These are phyloP conservation scores for Lentinula raphanica DNA, from an alignment of 768 basidiomycete genomes.

Conservation along the genomic window DNA sequence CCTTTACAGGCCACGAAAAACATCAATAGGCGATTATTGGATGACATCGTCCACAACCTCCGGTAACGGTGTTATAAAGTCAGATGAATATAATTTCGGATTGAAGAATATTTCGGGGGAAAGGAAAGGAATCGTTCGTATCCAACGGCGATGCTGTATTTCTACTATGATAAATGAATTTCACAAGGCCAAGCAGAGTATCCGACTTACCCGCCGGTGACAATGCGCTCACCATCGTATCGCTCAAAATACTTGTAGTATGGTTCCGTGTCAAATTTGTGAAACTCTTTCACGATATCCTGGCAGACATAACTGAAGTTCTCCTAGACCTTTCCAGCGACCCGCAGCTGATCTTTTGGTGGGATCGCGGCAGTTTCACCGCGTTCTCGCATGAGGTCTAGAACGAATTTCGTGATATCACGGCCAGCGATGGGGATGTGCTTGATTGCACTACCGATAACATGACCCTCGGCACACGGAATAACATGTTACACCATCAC, in stretches of 20 bases:
- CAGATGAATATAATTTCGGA: slow-evolving; percentile 96
- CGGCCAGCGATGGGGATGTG: slow-evolving; percentile 98
- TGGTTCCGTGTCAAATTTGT: slow-evolving; percentile 96
- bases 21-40: slow-evolving; percentile 93
- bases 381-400: slow-evolving; percentile 92
- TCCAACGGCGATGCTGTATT: slow-evolving; percentile 91
- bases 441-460: slow-evolving; percentile 98
- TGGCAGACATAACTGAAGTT: slow-evolving; percentile 98
- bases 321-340: slow-evolving; percentile 95
- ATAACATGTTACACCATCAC: slow-evolving; percentile 99
- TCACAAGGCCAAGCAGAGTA: neutral
- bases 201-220: slow-evolving; percentile 75
- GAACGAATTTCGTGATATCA: slow-evolving; percentile 94
- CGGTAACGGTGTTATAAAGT: slow-evolving; percentile 94
- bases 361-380: slow-evolving; percentile 89
- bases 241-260: slow-evolving; percentile 92
- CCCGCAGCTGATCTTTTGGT: slow-evolving; percentile 87
- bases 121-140: slow-evolving; percentile 98
- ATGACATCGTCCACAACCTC: slow-evolving; percentile 96
- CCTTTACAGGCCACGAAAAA: slow-evolving; percentile 96
- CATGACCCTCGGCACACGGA: slow-evolving; percentile 93
- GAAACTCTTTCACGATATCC: slow-evolving; percentile 97
- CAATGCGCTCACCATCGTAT: slow-evolving; percentile 89
- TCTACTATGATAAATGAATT: slow-evolving; percentile 38
- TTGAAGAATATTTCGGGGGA: slow-evolving; percentile 99